Percentiles rank a stretch among this genome's conserved stretches.
phyloP scores from a whole-genome alignment of 1,284 basidiomycete genomes.

The Marasmius sp. region DNA sequence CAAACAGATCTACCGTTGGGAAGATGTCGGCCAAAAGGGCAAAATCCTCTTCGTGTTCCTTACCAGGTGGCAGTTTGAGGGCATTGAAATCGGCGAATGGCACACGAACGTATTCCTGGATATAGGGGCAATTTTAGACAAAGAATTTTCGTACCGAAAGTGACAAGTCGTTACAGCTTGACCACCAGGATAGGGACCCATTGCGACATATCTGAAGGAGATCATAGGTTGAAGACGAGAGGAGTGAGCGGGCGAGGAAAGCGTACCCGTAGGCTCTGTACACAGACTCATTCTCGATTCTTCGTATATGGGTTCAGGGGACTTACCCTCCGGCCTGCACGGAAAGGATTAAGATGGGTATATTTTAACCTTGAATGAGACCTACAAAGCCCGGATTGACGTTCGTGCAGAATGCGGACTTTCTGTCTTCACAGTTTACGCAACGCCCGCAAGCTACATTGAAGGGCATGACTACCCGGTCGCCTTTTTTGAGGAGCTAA shows the following conservation, averaged over 20 bases:
- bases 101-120: constrained; percentile 49
- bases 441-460: constrained; percentile 57
- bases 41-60: constrained; percentile 54
- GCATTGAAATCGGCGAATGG: constrained; percentile 57
- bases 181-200: constrained; percentile 53
- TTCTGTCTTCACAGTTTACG: constrained; percentile 51
- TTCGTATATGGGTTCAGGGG: neutral
- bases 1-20: constrained; percentile 30
- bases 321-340: constrained; percentile 41
- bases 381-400: constrained; percentile 57
- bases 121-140: neutral
- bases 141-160: neutral
- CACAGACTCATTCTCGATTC: neutral
- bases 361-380: constrained; percentile 5
- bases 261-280: constrained; percentile 43
- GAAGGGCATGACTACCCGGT: constrained; percentile 56
- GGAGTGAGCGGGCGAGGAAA: neutral
- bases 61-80: constrained; percentile 49
- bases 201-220: constrained; percentile 41
- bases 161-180: constrained; percentile 35
- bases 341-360: neutral
- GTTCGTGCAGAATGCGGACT: constrained; percentile 51
- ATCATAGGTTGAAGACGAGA: neutral
- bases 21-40: constrained; percentile 54
- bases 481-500: constrained; percentile 47